Base-by-base conservation (phyloP, 2,329 filamentous ascomycete genomes). In the Amauroascus niger region DNA sequence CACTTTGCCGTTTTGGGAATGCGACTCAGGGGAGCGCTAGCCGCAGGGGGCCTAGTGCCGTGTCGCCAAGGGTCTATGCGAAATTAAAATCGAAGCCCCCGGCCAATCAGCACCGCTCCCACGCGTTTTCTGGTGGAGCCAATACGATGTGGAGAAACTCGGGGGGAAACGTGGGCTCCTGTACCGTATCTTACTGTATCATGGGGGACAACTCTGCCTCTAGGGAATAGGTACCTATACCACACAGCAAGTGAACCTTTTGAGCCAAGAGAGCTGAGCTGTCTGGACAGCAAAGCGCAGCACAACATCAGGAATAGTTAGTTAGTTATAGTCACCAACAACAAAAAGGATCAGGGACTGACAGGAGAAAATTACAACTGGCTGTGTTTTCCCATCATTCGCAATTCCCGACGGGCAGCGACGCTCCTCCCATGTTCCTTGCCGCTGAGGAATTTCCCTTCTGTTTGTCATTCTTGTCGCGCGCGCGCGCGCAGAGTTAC, bases 31-130 rank as follows among this genome's bases (percentile, higher is more conserved):
- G 13, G 24, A 1, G 37, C 3, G 32, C 49, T 52, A 45, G 40
- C 39, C 51, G 4, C 1, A 32, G 16, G 4, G 3, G 6, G 45
- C 11, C 28, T 48, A 53, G 51, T 18, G 37, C 6, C 3, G 16
- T 18, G 28, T 1, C 9, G 51, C 51, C 51, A 53, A 53, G 51
- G 14, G 24, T 22, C 45, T 11, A 53, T 28, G 50, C 45, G 50
- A 53, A 39, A 56, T 56, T 28, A 53, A 24, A 37, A 14, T 30
- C 26, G 5, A 33, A 45, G 6, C 16, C 13, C 8, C 7, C 18
- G 22, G 50, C 54, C 54, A 50, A 56, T 56, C 50, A 53, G 46
- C n/a, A 28, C 22, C 18, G 11, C 4, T 41, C 45, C 51, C 51
- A 53, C 44, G 51, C 47, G 51, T 52, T 52, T 52, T 40, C 20